A percentile compares a stretch with the other conserved stretches of the same genome.
phyloP scores from a whole-genome alignment of 176 grass and related monocot species.

The Oryza meridionalis region DNA sequence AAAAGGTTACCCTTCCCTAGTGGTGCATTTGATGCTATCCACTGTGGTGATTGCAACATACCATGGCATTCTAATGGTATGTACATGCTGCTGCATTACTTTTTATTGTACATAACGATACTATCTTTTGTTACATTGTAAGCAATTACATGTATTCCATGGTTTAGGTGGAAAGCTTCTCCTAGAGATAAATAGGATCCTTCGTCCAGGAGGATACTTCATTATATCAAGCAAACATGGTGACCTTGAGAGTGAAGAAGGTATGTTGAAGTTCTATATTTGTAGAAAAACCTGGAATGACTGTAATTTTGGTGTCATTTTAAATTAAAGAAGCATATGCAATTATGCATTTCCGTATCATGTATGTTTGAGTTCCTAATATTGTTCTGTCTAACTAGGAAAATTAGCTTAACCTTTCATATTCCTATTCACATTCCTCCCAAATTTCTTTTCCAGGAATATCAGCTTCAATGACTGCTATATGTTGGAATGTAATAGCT shows the following conservation, averaged over 20 bases:
- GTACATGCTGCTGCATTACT: constrained; percentile 25
- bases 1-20: constrained; percentile 92
- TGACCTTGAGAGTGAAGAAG: constrained; percentile 92
- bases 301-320: constrained; percentile 1
- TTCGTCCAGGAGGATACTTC: constrained; percentile 96
- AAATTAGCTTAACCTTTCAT: constrained; percentile 9
- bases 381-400: not conserved
- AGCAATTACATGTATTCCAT: constrained; percentile 33
- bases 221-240: constrained; percentile 83
- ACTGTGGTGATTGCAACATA: constrained; percentile 94
- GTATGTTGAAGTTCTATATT: constrained; percentile 43
- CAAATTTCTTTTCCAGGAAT: constrained; percentile 62
- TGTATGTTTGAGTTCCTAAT: not conserved
- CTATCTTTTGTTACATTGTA: constrained; percentile 15
- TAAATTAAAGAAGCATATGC: constrained; percentile 14
- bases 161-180: constrained; percentile 82
- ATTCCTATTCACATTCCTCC: not conserved
- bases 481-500: constrained; percentile 84
- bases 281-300: not conserved
- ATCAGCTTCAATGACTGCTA: constrained; percentile 71
- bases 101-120: constrained; percentile 20
- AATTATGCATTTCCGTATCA: not conserved
- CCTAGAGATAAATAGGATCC: constrained; percentile 93
- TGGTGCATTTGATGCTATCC: constrained; percentile 90
- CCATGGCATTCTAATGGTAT: constrained; percentile 91